A percentile compares a stretch with the other conserved stretches of the same genome.
phyloP scores from a whole-genome alignment of 106 monocot species.

The Dendrobium catenatum region DNA sequence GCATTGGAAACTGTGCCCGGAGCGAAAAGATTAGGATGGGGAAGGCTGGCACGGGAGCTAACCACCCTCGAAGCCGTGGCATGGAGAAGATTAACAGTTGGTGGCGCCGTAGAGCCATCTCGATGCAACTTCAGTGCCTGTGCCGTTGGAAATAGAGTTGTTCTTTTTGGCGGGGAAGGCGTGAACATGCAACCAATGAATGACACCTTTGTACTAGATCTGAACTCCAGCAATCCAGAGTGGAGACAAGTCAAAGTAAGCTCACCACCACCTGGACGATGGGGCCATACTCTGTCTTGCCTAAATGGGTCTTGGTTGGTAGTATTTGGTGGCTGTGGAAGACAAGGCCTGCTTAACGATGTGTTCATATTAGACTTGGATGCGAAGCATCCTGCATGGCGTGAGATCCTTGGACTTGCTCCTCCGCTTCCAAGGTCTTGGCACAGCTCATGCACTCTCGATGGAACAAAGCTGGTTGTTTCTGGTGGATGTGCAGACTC shows the following conservation, averaged over 20 bases:
- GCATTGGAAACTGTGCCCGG: slow-evolving; percentile 58
- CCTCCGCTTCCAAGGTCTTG: slow-evolving; percentile 88
- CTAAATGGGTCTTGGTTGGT: slow-evolving; percentile 91
- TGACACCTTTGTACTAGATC: slow-evolving; percentile 90
- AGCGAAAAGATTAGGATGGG: slow-evolving; percentile 69
- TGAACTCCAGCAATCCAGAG: slow-evolving; percentile 75
- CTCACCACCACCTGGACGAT: slow-evolving; percentile 85
- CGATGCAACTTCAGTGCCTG: slow-evolving; percentile 96
- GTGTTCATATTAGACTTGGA: slow-evolving; percentile 90
- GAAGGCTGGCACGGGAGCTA: slow-evolving; percentile 74
- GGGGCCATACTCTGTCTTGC: slow-evolving; percentile 90
- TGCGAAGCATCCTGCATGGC: slow-evolving; percentile 84
- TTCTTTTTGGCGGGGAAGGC: slow-evolving; percentile 94
- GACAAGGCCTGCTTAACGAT: slow-evolving; percentile 84
- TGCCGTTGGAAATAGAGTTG: slow-evolving; percentile 88
- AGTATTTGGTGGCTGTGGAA: slow-evolving; percentile 88
- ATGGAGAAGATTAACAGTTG: slow-evolving; percentile 84
- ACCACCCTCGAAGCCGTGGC: slow-evolving; percentile 87
- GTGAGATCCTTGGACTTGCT: slow-evolving; percentile 67
- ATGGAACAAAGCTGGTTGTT: slow-evolving; percentile 86
- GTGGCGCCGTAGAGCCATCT: slow-evolving; percentile 89
- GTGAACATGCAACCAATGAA: slow-evolving; percentile 99
- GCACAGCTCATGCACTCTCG: slow-evolving; percentile 94
- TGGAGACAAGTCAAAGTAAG: slow-evolving; percentile 87
- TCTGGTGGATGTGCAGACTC: slow-evolving; percentile 97